These are phyloP conservation scores for Crithidia expoeki DNA, from an alignment of 208 protist species.

Conservation along the genomic window DNA sequence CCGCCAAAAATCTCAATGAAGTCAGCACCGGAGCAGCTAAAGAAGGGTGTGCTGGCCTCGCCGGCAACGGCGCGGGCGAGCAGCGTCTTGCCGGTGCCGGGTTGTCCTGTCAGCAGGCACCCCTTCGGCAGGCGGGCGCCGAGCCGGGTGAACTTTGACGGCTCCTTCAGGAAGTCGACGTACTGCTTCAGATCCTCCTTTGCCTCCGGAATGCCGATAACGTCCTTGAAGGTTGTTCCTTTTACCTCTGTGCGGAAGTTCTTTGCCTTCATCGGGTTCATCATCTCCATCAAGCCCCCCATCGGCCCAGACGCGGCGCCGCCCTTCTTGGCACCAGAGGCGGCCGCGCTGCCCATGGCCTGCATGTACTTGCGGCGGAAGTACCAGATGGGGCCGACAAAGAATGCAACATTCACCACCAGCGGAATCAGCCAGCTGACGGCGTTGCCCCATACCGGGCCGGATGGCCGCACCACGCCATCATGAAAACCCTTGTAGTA, in stretches of 20 bases:
- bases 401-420: constrained; percentile 84
- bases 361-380: constrained; percentile 87
- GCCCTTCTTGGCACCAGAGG: constrained; percentile 40
- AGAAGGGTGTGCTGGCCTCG: constrained; percentile 95
- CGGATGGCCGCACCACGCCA: constrained; percentile 73
- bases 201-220: constrained; percentile 97
- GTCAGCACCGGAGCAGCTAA: constrained; percentile 95
- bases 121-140: constrained; percentile 97
- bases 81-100: constrained; percentile 98
- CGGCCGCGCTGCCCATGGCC: constrained; percentile 55
- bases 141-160: constrained; percentile 94
- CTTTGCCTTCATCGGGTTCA: constrained; percentile 92
- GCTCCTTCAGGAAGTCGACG: constrained; percentile 98
- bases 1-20: constrained; percentile 99
- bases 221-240: constrained; percentile 92
- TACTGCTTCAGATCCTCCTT: constrained; percentile 98
- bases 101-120: constrained; percentile 96
- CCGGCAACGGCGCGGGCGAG: constrained; percentile 97
- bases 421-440: constrained; percentile 82
- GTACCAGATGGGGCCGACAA: constrained; percentile 90
- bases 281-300: constrained; percentile 91
- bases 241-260: constrained; percentile 90
- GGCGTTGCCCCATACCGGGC: constrained; percentile 69
- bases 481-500: constrained; percentile 93
- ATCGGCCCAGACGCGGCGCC: constrained; percentile 46